These are phyloP conservation scores for Emmonsia crescens DNA, from an alignment of 2,329 filamentous ascomycete genomes.

Conservation along the genomic window DNA sequence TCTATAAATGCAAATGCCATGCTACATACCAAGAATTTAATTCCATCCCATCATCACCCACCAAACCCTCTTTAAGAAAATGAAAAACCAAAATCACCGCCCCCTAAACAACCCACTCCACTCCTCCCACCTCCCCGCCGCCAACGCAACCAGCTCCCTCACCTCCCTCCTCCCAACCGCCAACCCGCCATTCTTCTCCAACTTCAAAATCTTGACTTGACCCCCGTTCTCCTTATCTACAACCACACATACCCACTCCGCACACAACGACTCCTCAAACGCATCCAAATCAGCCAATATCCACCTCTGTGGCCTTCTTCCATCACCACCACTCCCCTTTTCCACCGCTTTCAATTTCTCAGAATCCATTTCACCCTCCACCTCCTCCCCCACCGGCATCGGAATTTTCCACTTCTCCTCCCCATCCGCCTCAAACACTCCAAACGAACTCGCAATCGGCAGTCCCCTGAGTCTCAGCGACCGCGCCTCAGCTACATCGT, in stretches of 20 bases:
- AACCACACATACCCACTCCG: conserved; percentile 72
- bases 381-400: conserved; percentile 25
- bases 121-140: conserved; percentile 55
- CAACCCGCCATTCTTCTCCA: conserved; percentile 77
- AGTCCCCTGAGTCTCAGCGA: conserved; percentile 52
- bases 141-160: conserved; percentile 47
- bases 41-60: background rate
- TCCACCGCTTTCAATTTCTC: conserved; percentile 36
- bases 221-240: conserved; percentile 51
- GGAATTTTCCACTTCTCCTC: conserved; percentile 29
- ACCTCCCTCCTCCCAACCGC: conserved; percentile 55
- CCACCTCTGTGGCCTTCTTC: conserved; percentile 50
- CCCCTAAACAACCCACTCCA: conserved; percentile 35
- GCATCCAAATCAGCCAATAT: conserved; percentile 79
- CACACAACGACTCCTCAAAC: conserved; percentile 76
- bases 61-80: background rate
- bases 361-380: conserved; percentile 27
- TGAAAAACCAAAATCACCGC: background rate
- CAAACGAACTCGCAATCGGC: conserved; percentile 67
- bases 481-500: conserved; percentile 43
- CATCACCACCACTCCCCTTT: conserved; percentile 16
- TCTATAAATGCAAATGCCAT: background rate
- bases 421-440: conserved; percentile 58
- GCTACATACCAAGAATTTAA: background rate
- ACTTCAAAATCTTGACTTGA: conserved; percentile 47